Evolutionary conservation across 106 monocot species (phyloP).

Genomic region (Dioscorea dumetorum): DNA sequence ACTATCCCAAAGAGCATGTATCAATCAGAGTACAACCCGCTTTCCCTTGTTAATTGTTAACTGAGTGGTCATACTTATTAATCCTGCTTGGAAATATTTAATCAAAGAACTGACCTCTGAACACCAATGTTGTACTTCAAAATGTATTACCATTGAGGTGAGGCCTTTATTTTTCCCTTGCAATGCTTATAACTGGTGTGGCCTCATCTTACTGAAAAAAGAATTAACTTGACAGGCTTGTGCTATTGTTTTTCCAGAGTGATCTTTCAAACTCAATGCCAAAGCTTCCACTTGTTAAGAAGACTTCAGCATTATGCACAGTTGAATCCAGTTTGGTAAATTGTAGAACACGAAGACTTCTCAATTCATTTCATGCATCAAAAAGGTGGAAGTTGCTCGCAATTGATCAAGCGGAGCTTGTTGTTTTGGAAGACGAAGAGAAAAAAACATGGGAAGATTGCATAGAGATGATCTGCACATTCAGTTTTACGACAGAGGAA

Average conservation of each 20-base stretch:
- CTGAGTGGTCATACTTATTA: background rate
- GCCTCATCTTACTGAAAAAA: background rate
- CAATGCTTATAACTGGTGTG: background rate
- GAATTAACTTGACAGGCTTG: background rate
- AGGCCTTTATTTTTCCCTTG: background rate
- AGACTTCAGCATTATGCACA: slow-evolving; percentile 8
- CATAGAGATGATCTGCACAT: slow-evolving; percentile 35
- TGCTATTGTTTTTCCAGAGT: slow-evolving; percentile 19
- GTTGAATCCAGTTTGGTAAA: background rate
- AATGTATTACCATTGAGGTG: background rate
- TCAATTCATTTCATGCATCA: background rate
- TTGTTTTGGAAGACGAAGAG: slow-evolving; percentile 35
- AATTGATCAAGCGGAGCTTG: slow-evolving; percentile 21
- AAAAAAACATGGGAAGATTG: slow-evolving; percentile 52
- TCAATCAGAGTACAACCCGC: no score
- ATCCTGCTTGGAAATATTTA: background rate
- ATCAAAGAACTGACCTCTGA: background rate
- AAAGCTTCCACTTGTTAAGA: slow-evolving; percentile 5
- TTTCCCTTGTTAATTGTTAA: no score
- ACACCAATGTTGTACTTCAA: background rate
- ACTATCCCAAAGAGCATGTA: no score
- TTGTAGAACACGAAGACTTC: background rate
- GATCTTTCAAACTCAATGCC: slow-evolving; percentile 15
- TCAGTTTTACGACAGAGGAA: slow-evolving; percentile 51
- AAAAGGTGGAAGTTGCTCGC: slow-evolving; percentile 23